Evolutionary conservation across 176 grass and related monocot species (phyloP), one percentile per base, ranked within the genome.

Genomic region (Melocanna baccifera): DNA sequence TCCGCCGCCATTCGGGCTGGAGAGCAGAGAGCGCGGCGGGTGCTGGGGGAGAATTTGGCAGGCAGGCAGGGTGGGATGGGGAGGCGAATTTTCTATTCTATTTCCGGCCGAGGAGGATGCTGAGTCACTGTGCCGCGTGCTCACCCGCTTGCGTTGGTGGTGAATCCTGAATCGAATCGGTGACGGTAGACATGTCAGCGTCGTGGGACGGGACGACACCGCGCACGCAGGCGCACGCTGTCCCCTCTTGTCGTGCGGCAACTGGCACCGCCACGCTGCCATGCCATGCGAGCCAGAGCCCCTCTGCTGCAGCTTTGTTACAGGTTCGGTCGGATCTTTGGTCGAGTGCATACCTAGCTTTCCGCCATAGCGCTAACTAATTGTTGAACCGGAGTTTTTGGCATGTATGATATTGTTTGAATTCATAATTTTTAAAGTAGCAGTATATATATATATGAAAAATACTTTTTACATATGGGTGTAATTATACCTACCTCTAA

Each of bases 1-100:
- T 92, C 93, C 91, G 91, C 92, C 72, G 84, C 78, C 85, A 87
- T 86, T 41, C 12, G 73, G 73, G 42, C 20, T 28, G 22, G 50
- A 47, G 37, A 55, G 58, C 18, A 8, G 46, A 29, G 16, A 10
- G 72, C 16, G 42, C 23, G 23, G 69, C 39, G 41, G 14, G 7
- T 8, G 46, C 26, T 22, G 13, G 43, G 20, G 28, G 18, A 3
- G 12, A 23, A n/a, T 42, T 26, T 0, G 50, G 4, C 28, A 15
- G 32, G 15, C 22, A 32, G 58, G 41, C 4, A 15, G 40, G 32
- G 43, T 9, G 32, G 19, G 81, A 58, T 72, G 67, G 75, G 87
- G 19, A 52, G 16, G n/a, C 9, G 57, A 25, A 22, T 74, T 80
- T 89, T 84, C 81, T 64, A 55, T 71, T 55, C 34, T 36, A 36